phyloP scores from a whole-genome alignment of 2,329 filamentous ascomycete genomes.

The Albifimbria verrucaria region DNA sequence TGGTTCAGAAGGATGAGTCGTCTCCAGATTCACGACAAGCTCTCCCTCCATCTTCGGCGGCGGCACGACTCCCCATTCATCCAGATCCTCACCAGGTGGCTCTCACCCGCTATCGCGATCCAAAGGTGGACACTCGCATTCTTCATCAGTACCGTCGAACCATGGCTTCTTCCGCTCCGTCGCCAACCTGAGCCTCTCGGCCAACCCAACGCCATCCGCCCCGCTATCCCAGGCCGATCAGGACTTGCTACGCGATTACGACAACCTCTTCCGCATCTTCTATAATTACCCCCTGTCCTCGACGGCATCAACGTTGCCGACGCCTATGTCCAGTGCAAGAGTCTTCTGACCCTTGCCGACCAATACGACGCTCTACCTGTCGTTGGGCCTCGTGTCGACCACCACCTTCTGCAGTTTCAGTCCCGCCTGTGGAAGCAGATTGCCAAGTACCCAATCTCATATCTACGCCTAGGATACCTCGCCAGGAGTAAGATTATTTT shows the following conservation, averaged over 20 bases:
- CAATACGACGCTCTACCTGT: slow-evolving; percentile 90
- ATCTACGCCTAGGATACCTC: slow-evolving; percentile 84
- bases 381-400: slow-evolving; percentile 85
- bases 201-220: slow-evolving; percentile 39
- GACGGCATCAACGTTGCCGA: slow-evolving; percentile 87
- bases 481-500: slow-evolving; percentile 81
- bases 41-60: slow-evolving; percentile 29
- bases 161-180: slow-evolving; percentile 80
- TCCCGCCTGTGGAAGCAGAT: slow-evolving; percentile 93
- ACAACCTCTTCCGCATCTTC: slow-evolving; percentile 92
- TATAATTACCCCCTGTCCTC: slow-evolving; percentile 87
- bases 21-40: slow-evolving; percentile 11
- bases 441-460: slow-evolving; percentile 90
- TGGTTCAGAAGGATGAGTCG: slow-evolving; percentile 70
- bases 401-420: slow-evolving; percentile 90
- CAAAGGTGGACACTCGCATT: slow-evolving; percentile 47
- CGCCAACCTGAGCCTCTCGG: slow-evolving; percentile 64
- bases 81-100: slow-evolving; percentile 46
- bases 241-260: slow-evolving; percentile 85
- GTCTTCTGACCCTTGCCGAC: slow-evolving; percentile 82
- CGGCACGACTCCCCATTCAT: slow-evolving; percentile 33
- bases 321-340: slow-evolving; percentile 92
- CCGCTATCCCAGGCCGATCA: slow-evolving; percentile 58
- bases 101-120: slow-evolving; percentile 23
- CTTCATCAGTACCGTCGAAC: slow-evolving; percentile 36